Evolutionary conservation across 805 yeast genomes (phyloP), one percentile per base, ranked within the genome.

Genomic region (Zygoascus tannicola): DNA sequence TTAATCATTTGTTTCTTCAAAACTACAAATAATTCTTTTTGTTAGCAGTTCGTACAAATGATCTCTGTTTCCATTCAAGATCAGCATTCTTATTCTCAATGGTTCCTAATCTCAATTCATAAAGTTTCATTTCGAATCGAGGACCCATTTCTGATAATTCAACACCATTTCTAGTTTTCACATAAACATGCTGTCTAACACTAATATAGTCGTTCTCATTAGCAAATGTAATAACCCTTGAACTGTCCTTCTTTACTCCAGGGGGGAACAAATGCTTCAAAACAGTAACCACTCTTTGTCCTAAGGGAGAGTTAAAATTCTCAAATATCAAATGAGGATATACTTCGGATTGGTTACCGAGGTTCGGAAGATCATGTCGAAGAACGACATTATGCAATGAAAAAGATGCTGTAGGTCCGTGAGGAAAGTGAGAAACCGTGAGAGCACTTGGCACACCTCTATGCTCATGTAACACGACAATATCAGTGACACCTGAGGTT

Each of bases 101-200:
- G 35, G 95, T 85, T 2, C 99, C 97, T 53, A 92, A 70, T 57
- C 80, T 75, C 51, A 92, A 67, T 63, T 90, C 97, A 61, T 78
- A 92, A 52, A 92, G 67, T 60, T 87, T 76, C 97, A 92, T 88
- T 65, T 92, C 98, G 56, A 92, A 92, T 50, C 99, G 71, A n/a
- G 99, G 99, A 0, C 99, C 99, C 32, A 92, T 83, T 62, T 92
- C 99, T 46, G 96, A 88, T 45, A 92, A 65, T 61, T 92, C 97
- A 1, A 87, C 95, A 15, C 74, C 75, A 50, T 87, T 95, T 53
- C 81, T 80, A 0, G 96, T 86, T 59, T 78, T 81, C 4, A 87
- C 95, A 60, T 84, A 92, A 1, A 92, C 82, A 60, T 92, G 99
- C 58, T 92, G 98, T 63, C 99, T 76, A 4, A 92, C 97, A 49